Percentiles rank a stretch among this genome's conserved stretches.
Evolutionary conservation across 129 eudicot genomes (phyloP).

Genomic region (Smallanthus sonchifolius): DNA sequence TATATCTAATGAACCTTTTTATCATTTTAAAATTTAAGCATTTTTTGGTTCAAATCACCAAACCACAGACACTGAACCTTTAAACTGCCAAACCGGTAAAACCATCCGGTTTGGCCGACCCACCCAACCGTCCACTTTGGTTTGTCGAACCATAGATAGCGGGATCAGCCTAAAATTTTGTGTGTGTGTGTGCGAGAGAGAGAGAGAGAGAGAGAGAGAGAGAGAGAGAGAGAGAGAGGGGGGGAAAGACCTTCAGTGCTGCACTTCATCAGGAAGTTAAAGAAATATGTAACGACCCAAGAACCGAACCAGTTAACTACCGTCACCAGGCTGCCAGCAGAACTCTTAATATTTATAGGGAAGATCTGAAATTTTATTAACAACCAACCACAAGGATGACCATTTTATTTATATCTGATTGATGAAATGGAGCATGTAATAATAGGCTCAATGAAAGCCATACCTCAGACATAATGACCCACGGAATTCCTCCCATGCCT

Average conservation of each 20-base stretch:
- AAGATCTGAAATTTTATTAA: constrained; percentile 50
- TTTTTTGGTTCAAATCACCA: too few species aligned
- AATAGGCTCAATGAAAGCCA: neutral
- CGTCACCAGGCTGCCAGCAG: constrained; percentile 89
- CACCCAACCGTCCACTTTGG: too few species aligned
- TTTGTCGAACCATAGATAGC: too few species aligned
- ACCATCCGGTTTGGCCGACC: too few species aligned
- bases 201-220: constrained; percentile 19
- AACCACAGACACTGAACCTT: too few species aligned
- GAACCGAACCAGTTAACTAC: constrained; percentile 87
- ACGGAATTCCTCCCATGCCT: constrained; percentile 94
- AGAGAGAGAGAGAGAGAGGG: constrained; percentile 10
- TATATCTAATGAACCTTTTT: too few species aligned
- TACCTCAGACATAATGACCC: constrained; percentile 97
- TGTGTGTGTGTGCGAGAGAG: too few species aligned
- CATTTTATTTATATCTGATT: neutral
- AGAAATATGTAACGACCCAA: constrained; percentile 74
- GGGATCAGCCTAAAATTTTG: too few species aligned
- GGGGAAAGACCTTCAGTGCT: constrained; percentile 60
- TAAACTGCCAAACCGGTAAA: too few species aligned
- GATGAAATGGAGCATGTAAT: constrained; percentile 4
- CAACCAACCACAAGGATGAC: neutral
- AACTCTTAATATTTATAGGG: constrained; percentile 84
- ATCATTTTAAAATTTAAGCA: too few species aligned
- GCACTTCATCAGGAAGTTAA: constrained; percentile 64